A percentile compares a stretch with the other conserved stretches of the same genome.
These are phyloP conservation scores for Scheffersomyces stambukii DNA, from an alignment of 1,139 yeast genomes.

Conservation along the genomic window DNA sequence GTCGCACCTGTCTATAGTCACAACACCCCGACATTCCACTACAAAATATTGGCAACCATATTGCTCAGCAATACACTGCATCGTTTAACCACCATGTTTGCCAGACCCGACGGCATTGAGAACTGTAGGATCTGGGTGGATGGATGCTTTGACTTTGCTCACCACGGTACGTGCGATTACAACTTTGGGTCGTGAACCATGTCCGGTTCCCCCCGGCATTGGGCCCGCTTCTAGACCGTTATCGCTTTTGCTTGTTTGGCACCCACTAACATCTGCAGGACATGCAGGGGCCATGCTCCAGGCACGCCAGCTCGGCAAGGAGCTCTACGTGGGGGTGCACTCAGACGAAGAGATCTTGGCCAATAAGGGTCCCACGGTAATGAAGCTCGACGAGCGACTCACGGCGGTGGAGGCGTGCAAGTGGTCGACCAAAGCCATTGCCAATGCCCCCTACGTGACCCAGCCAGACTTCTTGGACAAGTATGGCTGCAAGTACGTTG, in stretches of 20 bases:
- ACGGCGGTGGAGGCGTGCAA: constrained; percentile 85
- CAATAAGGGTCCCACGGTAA: constrained; percentile 93
- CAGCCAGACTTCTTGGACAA: constrained; percentile 75
- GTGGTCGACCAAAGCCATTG: constrained; percentile 75
- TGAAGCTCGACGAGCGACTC: constrained; percentile 75
- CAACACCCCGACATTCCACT: background rate
- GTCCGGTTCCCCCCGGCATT: too few species aligned
- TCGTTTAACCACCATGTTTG: constrained; percentile 23
- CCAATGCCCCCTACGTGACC: constrained; percentile 93
- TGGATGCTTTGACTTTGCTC: constrained; percentile 97
- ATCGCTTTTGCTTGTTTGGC: too few species aligned
- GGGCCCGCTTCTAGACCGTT: too few species aligned
- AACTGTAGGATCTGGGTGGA: constrained; percentile 76
- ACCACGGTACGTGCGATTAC: constrained; percentile 61
- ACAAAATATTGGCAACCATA: background rate
- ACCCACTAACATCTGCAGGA: constrained; percentile 31
- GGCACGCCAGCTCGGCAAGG: constrained; percentile 75
- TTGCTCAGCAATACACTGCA: background rate
- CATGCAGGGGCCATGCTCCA: constrained; percentile 97
- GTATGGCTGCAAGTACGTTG: constrained; percentile 78
- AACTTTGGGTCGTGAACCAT: too few species aligned
- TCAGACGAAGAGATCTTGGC: constrained; percentile 77
- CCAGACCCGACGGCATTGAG: constrained; percentile 44
- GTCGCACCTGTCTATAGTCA: background rate
- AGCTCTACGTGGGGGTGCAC: constrained; percentile 84